Base-by-base conservation (phyloP, 768 basidiomycete genomes). In the Leccinellum albellum region DNA sequence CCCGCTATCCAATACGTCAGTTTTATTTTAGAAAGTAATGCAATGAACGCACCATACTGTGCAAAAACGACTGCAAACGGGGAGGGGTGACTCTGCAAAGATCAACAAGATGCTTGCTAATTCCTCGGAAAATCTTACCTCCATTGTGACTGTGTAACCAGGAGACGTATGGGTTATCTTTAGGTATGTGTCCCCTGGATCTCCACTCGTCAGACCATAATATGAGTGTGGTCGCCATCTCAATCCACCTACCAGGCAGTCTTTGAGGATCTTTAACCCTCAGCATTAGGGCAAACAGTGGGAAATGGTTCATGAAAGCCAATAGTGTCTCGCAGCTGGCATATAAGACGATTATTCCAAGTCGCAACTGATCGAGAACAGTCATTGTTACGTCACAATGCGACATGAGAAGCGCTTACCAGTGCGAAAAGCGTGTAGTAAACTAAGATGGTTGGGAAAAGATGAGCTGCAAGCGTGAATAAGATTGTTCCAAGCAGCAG, bases 401-500 rank as follows among this genome's bases (percentile, higher is more conserved):
- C 50, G 32, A 50, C 29, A 45, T 35, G n/a, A 7, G 26, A 55
- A n/a, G 6, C 14, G 28, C 57, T 51, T 54, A 85, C 93, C 68
- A 76, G 61, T 8, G 88, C 87, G 61, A 98, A 98, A 4, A 95
- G 74, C 0, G 83, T 73, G 62, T 97, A 93, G 70, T 97, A 99
- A 0, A 87, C 88, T 31, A 91, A 64, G 4, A 95, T 83, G 0
- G 96, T 98, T 2, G 96, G 89, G 64, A 89, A 83, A 13, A 94
- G 73, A 69, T 95, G 89, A 8, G 88, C 82, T 13, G 91, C 73
- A 17, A 93, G 78, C 0, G 91, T 90, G 76, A 94, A 91, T 51
- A 95, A 74, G 54, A 93, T 86, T 0, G 97, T 95, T 5, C 96
- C 96, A 33, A 98, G 88, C n/a, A 98, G 77, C 2, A 98, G 81